A percentile compares a stretch with the other conserved stretches of the same genome.
phyloP scores from a whole-genome alignment of 2,329 filamentous ascomycete species.

The Aspergillus ochraceus region DNA sequence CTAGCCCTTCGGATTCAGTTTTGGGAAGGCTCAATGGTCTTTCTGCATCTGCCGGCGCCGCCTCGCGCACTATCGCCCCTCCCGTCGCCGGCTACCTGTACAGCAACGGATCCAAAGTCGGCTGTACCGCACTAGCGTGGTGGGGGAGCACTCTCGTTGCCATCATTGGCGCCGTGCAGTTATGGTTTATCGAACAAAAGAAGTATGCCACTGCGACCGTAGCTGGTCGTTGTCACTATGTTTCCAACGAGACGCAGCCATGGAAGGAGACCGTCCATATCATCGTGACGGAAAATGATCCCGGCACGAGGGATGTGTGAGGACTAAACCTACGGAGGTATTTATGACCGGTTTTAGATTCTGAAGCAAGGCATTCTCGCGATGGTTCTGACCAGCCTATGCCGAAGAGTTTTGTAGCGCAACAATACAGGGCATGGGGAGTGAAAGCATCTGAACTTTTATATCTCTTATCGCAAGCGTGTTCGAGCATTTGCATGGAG shows the following conservation, averaged over 20 bases:
- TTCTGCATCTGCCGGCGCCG: constrained; percentile 70
- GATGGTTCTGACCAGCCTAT: not conserved
- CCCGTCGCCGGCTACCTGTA: constrained; percentile 69
- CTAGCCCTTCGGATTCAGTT: constrained; percentile 61
- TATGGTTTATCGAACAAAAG: constrained; percentile 56
- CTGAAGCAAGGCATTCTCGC: too few species aligned
- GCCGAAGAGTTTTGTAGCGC: not conserved
- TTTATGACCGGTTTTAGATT: not conserved
- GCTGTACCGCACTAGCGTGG: constrained; percentile 64
- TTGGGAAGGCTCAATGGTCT: constrained; percentile 72
- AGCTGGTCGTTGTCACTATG: constrained; percentile 29
- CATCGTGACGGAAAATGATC: constrained; percentile 27
- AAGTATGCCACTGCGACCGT: constrained; percentile 44
- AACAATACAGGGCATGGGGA: not conserved
- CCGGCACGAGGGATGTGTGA: not conserved
- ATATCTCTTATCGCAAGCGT: not conserved
- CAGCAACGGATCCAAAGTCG: constrained; percentile 57
- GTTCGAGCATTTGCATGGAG: constrained; percentile 4
- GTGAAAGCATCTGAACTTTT: not conserved
- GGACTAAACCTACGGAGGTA: not conserved
- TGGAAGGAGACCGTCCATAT: constrained; percentile 30
- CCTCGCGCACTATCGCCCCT: constrained; percentile 68
- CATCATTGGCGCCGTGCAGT: constrained; percentile 55
- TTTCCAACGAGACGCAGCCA: constrained; percentile 15
- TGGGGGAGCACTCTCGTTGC: constrained; percentile 60